These are phyloP conservation scores for Leccinellum rugosiceps DNA, from an alignment of 768 basidiomycete species.

Conservation along the genomic window DNA sequence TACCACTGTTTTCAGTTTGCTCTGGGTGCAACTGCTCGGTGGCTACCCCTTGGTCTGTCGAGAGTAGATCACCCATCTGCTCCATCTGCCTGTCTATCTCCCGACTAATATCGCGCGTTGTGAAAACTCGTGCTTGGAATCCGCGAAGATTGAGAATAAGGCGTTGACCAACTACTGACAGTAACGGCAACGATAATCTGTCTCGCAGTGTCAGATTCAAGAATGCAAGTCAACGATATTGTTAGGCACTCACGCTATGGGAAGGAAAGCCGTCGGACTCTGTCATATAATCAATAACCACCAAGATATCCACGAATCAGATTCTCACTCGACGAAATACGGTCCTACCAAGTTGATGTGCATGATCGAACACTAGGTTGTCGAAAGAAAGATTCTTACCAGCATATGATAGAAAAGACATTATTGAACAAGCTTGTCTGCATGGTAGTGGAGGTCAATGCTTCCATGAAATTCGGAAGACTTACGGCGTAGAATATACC, in stretches of 20 bases:
- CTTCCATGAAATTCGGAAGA: background rate
- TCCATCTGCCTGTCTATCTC: too few species aligned
- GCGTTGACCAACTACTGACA: conserved; percentile 14
- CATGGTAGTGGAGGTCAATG: background rate
- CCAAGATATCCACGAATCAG: background rate
- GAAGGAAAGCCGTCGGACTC: background rate
- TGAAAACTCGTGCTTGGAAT: too few species aligned
- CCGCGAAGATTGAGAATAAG: conserved; percentile 19
- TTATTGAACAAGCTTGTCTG: background rate
- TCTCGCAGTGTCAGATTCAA: background rate
- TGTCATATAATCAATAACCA: background rate
- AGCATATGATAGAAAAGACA: background rate
- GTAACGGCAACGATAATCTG: conserved; percentile 14
- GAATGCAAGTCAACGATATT: background rate
- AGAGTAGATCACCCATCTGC: too few species aligned
- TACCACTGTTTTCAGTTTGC: too few species aligned
- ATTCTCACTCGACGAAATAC: background rate
- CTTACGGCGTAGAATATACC: background rate
- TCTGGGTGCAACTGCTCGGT: too few species aligned
- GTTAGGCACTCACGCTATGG: background rate
- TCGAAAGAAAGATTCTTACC: background rate
- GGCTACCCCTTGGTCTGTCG: too few species aligned
- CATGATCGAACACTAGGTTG: background rate
- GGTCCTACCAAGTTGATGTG: background rate
- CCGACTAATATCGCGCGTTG: too few species aligned